phyloP scores from a whole-genome alignment of 2,329 filamentous ascomycete genomes.

The Sarocladium strictum region DNA sequence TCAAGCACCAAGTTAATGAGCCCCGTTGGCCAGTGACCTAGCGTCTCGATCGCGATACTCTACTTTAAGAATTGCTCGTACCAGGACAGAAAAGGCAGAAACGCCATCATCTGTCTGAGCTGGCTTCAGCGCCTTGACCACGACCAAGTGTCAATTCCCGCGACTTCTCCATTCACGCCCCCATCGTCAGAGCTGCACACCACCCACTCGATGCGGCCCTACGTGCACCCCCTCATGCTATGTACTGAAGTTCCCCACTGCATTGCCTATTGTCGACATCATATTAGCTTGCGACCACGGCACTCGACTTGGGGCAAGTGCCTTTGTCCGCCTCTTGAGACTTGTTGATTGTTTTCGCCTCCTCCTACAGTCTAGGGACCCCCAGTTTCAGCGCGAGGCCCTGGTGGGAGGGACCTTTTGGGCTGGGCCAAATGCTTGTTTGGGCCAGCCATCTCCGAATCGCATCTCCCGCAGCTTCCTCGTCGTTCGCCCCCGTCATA shows the following conservation, averaged over 20 bases:
- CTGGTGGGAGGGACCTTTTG: background rate
- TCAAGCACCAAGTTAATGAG: too few relatives aligned
- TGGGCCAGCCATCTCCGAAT: slow-evolving; percentile 3
- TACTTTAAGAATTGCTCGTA: too few relatives aligned
- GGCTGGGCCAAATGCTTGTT: slow-evolving; percentile 8
- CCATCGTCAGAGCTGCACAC: background rate
- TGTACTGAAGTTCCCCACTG: background rate
- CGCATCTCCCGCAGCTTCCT: background rate
- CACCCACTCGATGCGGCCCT: background rate
- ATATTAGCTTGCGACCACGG: slow-evolving; percentile 5
- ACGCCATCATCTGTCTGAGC: background rate
- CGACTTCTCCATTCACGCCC: background rate
- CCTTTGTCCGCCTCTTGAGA: background rate
- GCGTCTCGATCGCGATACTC: too few relatives aligned
- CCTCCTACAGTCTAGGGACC: background rate
- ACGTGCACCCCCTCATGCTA: background rate
- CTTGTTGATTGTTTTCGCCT: slow-evolving; percentile 8
- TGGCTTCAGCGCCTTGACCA: slow-evolving; percentile 3
- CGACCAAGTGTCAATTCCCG: background rate
- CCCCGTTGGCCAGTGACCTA: too few relatives aligned
- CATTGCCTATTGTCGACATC: slow-evolving; percentile 7
- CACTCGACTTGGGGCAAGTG: background rate
- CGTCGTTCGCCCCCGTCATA: background rate
- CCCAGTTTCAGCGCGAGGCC: background rate
- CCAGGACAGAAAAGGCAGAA: background rate